These are phyloP conservation scores for Pichia sp. DNA, from an alignment of 1,139 yeast genomes.

Conservation along the genomic window DNA sequence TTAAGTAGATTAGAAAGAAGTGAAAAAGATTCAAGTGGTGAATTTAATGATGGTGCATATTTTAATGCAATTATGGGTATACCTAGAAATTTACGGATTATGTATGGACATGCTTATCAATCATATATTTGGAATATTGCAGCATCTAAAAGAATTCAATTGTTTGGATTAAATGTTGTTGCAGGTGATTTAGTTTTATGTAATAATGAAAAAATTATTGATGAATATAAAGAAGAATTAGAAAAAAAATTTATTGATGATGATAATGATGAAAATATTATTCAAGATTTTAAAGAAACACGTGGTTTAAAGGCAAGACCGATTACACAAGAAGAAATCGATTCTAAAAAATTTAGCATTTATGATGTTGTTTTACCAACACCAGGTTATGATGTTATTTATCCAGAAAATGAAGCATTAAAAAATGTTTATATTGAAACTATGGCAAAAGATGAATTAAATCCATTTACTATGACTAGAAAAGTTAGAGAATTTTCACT, in stretches of 20 bases:
- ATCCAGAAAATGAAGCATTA: conserved; percentile 65
- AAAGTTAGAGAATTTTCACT: conserved; percentile 83
- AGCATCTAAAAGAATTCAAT: conserved; percentile 68
- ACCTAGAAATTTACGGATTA: conserved; percentile 85
- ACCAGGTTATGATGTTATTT: conserved; percentile 85
- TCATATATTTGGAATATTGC: conserved; percentile 91
- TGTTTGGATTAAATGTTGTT: conserved; percentile 63
- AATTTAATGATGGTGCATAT: conserved; percentile 45
- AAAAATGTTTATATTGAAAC: conserved; percentile 58
- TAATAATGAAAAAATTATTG: conserved; percentile 30
- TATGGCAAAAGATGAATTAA: conserved; percentile 78
- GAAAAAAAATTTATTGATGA: conserved; percentile 12
- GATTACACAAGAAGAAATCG: conserved; percentile 68
- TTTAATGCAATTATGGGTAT: conserved; percentile 83
- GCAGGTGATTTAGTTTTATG: conserved; percentile 72
- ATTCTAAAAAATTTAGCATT: conserved; percentile 52
- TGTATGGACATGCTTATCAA: conserved; percentile 98
- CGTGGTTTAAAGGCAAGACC: conserved; percentile 58
- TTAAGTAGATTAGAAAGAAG: conserved; percentile 50
- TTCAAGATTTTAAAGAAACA: conserved; percentile 57
- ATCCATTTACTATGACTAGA: conserved; percentile 80
- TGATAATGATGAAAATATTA: conserved; percentile 41
- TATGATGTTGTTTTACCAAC: conserved; percentile 87
- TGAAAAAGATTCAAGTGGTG: conserved; percentile 40
- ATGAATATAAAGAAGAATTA: conserved; percentile 17